These are phyloP conservation scores for Lachancea kluyveri DNA, from an alignment of 805 yeast species.

Conservation along the genomic window DNA sequence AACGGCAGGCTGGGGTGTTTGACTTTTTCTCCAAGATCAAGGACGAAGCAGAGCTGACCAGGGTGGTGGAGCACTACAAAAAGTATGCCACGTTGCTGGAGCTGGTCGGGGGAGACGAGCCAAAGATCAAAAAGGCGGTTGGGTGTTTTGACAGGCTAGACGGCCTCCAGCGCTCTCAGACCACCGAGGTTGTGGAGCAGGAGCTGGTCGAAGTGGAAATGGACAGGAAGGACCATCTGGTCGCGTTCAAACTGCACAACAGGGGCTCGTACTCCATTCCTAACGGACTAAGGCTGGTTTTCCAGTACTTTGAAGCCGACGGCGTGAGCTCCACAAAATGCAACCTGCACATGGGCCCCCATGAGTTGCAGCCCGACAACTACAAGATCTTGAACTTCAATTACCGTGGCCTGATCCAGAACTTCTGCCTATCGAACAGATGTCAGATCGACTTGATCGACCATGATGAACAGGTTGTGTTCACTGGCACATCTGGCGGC, in stretches of 20 bases:
- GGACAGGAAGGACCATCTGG: conserved; percentile 14
- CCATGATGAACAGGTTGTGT: conserved; percentile 8
- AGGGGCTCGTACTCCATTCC: conserved; percentile 10
- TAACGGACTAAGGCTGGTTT: conserved; percentile 10
- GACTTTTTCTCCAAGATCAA: conserved; percentile 22
- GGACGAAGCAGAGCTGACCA: conserved; percentile 12
- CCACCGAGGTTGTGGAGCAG: conserved; percentile 6
- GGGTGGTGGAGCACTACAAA: conserved; percentile 15
- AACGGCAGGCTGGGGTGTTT: conserved; percentile 15
- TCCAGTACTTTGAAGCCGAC: conserved; percentile 8
- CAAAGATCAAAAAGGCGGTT: conserved; percentile 3
- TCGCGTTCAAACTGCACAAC: conserved; percentile 14
- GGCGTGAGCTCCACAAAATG: conserved; percentile 7
- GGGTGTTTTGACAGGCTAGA: too few relatives aligned
- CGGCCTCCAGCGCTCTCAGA: too few relatives aligned
- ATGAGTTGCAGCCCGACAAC: conserved; percentile 15
- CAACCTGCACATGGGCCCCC: conserved; percentile 19
- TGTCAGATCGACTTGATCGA: conserved; percentile 14
- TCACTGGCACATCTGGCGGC: conserved; percentile 6
- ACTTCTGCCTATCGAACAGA: conserved; percentile 9
- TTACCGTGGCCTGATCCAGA: conserved; percentile 11
- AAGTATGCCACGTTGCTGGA: conserved; percentile 12
- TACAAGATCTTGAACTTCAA: conserved; percentile 14
- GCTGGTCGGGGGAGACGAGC: conserved; percentile 10
- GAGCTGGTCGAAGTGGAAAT: conserved; percentile 9